Conservation (phyloP, 2,329 filamentous ascomycete species). For the Colletotrichum plurivorum region DNA sequence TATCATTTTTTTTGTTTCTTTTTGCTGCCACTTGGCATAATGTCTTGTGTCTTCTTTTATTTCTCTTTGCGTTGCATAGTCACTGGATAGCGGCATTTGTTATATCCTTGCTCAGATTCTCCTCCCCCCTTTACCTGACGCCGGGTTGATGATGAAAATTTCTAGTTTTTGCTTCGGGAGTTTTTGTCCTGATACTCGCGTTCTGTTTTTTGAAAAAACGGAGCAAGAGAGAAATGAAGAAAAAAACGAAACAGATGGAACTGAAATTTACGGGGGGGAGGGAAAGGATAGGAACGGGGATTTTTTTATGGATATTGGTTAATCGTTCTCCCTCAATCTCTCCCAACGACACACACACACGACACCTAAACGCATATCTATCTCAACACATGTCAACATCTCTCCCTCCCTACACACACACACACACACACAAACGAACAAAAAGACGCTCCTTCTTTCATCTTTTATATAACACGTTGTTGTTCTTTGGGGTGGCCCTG, state of each 20-base stretch:
- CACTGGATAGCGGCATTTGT: slow-evolving; percentile 40
- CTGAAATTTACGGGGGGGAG: slow-evolving; percentile 31
- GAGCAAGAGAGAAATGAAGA: slow-evolving; percentile 11
- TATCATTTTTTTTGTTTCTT: slow-evolving; percentile 38
- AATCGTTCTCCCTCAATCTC: slow-evolving; percentile 5
- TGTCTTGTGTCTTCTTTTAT: slow-evolving; percentile 40
- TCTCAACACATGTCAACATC: too few species aligned
- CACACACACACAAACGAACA: too few species aligned
- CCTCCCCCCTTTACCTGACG: slow-evolving; percentile 40
- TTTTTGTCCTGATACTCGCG: too few species aligned
- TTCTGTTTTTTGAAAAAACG: slow-evolving; percentile 34
- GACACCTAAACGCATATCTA: too few species aligned
- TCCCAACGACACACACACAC: too few species aligned
- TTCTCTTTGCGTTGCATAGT: slow-evolving; percentile 39
- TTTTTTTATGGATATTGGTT: slow-evolving; percentile 28
- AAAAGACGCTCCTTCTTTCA: too few species aligned
- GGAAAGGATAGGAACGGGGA: slow-evolving; percentile 39
- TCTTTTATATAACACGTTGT: too few species aligned
- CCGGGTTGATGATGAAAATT: slow-evolving; percentile 44
- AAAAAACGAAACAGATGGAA: neutral
- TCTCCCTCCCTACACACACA: too few species aligned
- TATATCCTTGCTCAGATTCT: slow-evolving; percentile 42
- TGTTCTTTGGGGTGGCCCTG: slow-evolving; percentile 8
- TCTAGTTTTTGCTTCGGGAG: slow-evolving; percentile 41
- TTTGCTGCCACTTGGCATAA: slow-evolving; percentile 10